These are phyloP conservation scores for Populus deltoides DNA, from an alignment of 345 rosid species.

Conservation along the genomic window DNA sequence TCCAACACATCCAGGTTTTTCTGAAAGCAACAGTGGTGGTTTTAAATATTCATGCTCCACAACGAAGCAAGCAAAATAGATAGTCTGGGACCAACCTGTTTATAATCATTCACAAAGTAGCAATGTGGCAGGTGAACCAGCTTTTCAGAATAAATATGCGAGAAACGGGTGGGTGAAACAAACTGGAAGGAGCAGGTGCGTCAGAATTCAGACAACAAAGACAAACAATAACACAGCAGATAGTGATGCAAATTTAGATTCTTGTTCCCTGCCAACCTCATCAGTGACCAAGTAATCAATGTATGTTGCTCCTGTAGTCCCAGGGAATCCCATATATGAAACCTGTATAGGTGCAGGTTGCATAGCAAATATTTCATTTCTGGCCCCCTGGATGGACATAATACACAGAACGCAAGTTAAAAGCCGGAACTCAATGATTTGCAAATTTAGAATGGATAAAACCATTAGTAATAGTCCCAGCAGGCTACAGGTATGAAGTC, in stretches of 20 bases:
- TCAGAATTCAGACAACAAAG: neutral
- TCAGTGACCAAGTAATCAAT: slow-evolving; percentile 96
- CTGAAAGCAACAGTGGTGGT: slow-evolving; percentile 39
- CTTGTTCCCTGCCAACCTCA: slow-evolving; percentile 49
- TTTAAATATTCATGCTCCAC: neutral
- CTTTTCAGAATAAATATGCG: slow-evolving; percentile 92
- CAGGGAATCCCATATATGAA: slow-evolving; percentile 99
- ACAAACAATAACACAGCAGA: neutral
- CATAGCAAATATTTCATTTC: slow-evolving; percentile 98
- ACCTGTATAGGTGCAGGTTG: slow-evolving; percentile 97
- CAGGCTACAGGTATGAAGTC: neutral
- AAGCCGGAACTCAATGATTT: neutral
- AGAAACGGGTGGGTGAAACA: slow-evolving; percentile 71
- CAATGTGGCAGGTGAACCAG: slow-evolving; percentile 96
- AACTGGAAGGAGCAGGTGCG: slow-evolving; percentile 47
- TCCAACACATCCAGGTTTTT: slow-evolving; percentile 89
- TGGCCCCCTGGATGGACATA: slow-evolving; percentile 68
- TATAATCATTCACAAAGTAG: slow-evolving; percentile 98
- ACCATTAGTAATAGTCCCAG: neutral
- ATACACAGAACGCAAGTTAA: neutral
- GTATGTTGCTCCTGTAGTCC: slow-evolving; percentile 94
- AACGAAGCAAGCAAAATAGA: neutral
- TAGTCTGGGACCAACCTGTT: slow-evolving; percentile 53
- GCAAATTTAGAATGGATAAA: neutral
- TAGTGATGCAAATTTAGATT: neutral